These are phyloP conservation scores for Debaryomycetaceae sp. DNA, from an alignment of 1,139 yeast species.

Conservation along the genomic window DNA sequence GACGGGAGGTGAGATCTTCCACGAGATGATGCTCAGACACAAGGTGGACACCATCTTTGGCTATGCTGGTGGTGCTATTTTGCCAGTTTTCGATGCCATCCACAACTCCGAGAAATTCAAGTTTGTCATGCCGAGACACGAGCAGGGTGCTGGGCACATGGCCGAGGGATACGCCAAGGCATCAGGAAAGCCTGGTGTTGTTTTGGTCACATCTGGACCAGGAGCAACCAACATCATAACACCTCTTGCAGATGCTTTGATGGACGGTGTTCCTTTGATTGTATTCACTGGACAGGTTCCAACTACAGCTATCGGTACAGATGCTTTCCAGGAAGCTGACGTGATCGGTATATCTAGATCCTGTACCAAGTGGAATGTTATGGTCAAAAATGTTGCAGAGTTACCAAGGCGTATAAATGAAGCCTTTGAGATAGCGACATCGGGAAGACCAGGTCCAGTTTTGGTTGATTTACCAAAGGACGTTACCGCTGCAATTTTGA, in stretches of 20 bases:
- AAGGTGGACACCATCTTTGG: slow-evolving; percentile 93
- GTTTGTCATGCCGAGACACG: slow-evolving; percentile 92
- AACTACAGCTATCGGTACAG: slow-evolving; percentile 93
- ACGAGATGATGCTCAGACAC: slow-evolving; percentile 97
- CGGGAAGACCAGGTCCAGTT: slow-evolving; percentile 98
- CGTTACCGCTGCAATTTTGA: slow-evolving; percentile 87
- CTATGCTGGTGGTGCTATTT: slow-evolving; percentile 97
- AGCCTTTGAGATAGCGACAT: slow-evolving; percentile 94
- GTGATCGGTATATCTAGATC: slow-evolving; percentile 95
- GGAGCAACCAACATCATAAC: slow-evolving; percentile 98
- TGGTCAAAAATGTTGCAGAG: slow-evolving; percentile 94
- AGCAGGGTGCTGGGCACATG: slow-evolving; percentile 99
- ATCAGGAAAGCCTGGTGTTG: slow-evolving; percentile 96
- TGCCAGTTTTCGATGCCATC: slow-evolving; percentile 96
- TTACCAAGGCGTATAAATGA: slow-evolving; percentile 94
- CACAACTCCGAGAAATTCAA: slow-evolving; percentile 85
- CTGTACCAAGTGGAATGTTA: slow-evolving; percentile 98
- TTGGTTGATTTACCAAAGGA: slow-evolving; percentile 96
- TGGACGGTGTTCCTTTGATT: slow-evolving; percentile 95
- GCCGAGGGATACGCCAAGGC: slow-evolving; percentile 99
- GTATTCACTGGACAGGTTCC: slow-evolving; percentile 99
- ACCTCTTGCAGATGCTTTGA: slow-evolving; percentile 95
- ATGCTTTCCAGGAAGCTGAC: slow-evolving; percentile 98
- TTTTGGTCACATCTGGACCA: slow-evolving; percentile 95
- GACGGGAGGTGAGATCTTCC: slow-evolving; percentile 96